Base-by-base conservation (phyloP, 441 rosid genomes). In the Francoa sonchifolia region DNA sequence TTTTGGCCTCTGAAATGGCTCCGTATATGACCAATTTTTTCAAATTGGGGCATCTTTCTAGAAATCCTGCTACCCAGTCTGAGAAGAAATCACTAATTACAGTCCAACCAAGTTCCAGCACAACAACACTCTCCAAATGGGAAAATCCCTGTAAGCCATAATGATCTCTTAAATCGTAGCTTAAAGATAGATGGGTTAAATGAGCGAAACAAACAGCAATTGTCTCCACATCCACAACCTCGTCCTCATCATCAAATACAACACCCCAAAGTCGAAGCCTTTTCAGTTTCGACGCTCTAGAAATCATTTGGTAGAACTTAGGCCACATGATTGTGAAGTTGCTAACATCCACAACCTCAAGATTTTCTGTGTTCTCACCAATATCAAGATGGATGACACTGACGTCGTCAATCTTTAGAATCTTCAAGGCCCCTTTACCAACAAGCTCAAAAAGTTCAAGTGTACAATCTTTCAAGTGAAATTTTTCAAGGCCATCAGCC, bases 181-280 rank as follows among this genome's bases (percentile, higher is more conserved):
- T 67, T 48, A 87, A 55, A 0, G 80, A 74, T 20, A 87, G 78
- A 70, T 70, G 75, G 8, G 62, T 73, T 31, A 87, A 68, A 31
- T 62, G 75, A 0, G 89, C 73, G 44, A 77, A 87, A 47, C 73
- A 67, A 35, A 51, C 69, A 1, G 84, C 86, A 28, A 77, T 69
- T 0, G 78, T 74, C 55, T 77, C 97, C 53, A 87, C 42, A 61
- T 77, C 89, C 39, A 77, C 55, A 40, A 71, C 46, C 42, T 79
- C 88, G 16, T 76, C 88, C 18, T 74, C 77, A 19, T 80, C 89
- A 37, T 68, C 76, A 34, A 76, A 82, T 14, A 67, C 61, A 34
- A 83, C 79, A 18, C 77, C 76, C 94, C 93, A 80, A 34, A 87
- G 74, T 10, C 79, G 69, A 33, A 87, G 97, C 57, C 55, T 77